phyloP scores from a whole-genome alignment of 2,329 filamentous ascomycete genomes.

The Zymoseptoria passerinii region DNA sequence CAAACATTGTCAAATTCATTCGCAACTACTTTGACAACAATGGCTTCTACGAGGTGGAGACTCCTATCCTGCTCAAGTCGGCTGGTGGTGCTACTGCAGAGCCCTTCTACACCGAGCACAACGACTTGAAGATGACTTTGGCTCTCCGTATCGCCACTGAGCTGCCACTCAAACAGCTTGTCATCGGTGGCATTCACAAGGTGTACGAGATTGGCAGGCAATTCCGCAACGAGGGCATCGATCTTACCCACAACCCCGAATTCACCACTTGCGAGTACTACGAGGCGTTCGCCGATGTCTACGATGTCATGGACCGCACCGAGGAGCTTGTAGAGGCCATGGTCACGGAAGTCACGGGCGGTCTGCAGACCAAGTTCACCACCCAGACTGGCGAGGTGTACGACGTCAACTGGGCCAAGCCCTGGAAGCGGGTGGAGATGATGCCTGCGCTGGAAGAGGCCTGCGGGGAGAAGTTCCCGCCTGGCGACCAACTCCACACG shows the following conservation, averaged over 20 bases:
- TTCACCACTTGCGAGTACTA: constrained; percentile 99
- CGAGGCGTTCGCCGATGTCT: constrained; percentile 74
- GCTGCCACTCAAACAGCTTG: constrained; percentile 90
- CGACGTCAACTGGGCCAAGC: constrained; percentile 90
- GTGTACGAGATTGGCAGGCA: constrained; percentile 95
- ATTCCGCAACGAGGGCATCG: constrained; percentile 88
- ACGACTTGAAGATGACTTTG: constrained; percentile 88
- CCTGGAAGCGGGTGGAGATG: constrained; percentile 93
- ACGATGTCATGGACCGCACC: constrained; percentile 83
- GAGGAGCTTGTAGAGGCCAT: constrained; percentile 87
- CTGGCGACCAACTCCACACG: constrained; percentile 82
- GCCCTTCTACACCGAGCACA: constrained; percentile 93
- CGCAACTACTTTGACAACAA: constrained; percentile 74
- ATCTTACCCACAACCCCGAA: constrained; percentile 94
- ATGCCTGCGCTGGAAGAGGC: constrained; percentile 85
- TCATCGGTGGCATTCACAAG: constrained; percentile 86
- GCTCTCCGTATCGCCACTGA: constrained; percentile 94
- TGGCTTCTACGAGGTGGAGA: constrained; percentile 92
- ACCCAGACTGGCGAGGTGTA: constrained; percentile 80
- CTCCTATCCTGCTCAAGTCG: constrained; percentile 94
- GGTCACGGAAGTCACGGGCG: constrained; percentile 79
- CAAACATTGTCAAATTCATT: constrained; percentile 83
- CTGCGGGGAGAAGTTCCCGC: constrained; percentile 87
- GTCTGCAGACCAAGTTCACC: constrained; percentile 53
- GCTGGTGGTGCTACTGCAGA: constrained; percentile 92